phyloP scores from a whole-genome alignment of 2,329 filamentous ascomycete genomes.

The Dothiorella sarmentorum region DNA sequence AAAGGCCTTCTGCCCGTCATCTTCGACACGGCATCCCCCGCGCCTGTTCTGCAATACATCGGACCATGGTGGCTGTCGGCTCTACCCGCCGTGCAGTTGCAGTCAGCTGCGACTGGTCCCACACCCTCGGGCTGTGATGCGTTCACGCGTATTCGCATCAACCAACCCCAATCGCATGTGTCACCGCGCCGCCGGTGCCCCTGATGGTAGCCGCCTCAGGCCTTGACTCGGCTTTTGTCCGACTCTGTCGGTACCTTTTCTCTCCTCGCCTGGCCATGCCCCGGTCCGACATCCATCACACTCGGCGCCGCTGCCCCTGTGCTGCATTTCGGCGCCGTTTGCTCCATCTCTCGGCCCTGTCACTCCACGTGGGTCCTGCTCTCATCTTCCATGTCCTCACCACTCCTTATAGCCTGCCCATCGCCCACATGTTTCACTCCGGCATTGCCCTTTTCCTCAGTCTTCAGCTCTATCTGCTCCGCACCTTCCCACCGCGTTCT shows the following conservation, averaged over 20 bases:
- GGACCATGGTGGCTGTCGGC: conserved; percentile 3
- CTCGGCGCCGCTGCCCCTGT: conserved; percentile 1
- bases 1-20: conserved; percentile 8
- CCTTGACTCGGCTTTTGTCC: too few relatives aligned
- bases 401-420: conserved; percentile 1
- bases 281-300: background rate
- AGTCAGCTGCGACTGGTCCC: conserved; percentile 11
- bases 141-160: background rate
- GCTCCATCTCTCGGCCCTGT: background rate
- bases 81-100: conserved; percentile 10
- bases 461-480: conserved; percentile 12
- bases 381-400: background rate
- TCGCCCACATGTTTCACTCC: conserved; percentile 2
- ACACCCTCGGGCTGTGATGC: background rate
- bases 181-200: background rate
- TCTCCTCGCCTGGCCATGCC: background rate
- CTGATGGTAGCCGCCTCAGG: background rate
- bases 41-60: background rate
- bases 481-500: conserved; percentile 29
- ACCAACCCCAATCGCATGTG: background rate
- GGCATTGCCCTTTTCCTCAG: background rate
- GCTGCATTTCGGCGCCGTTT: conserved; percentile 9
- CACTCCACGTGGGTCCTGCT: conserved; percentile 17
- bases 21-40: background rate
- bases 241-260: conserved; percentile 1